A percentile compares a stretch with the other conserved stretches of the same genome.
These are phyloP conservation scores for Populus trichocarpa DNA, from an alignment of 441 rosid genomes.

Conservation along the genomic window DNA sequence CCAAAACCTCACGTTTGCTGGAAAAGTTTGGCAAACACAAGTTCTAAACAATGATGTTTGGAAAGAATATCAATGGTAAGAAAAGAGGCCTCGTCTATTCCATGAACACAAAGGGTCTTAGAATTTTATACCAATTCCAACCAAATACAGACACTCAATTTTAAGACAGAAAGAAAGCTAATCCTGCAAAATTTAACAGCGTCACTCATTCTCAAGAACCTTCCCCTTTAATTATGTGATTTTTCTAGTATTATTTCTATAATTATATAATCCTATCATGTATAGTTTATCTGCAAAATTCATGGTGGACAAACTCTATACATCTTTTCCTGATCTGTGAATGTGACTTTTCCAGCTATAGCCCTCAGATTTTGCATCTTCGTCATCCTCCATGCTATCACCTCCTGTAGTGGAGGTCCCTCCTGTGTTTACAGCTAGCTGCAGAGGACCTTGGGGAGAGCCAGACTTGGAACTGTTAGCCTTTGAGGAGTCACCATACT, in stretches of 20 bases:
- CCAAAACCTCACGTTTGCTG: slow-evolving; percentile 3
- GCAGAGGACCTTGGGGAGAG: slow-evolving; percentile 92
- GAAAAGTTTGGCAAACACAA: neutral
- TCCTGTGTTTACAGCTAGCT: slow-evolving; percentile 51
- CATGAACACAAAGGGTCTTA: slow-evolving; percentile 22
- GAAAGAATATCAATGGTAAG: neutral
- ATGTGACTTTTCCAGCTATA: slow-evolving; percentile 66
- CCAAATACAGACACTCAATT: slow-evolving; percentile 33
- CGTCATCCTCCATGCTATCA: slow-evolving; percentile 80
- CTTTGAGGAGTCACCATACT: slow-evolving; percentile 45
- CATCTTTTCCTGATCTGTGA: slow-evolving; percentile 43
- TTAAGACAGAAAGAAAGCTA: slow-evolving; percentile 36
- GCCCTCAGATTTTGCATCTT: slow-evolving; percentile 71
- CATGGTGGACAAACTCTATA: slow-evolving; percentile 51
- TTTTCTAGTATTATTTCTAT: slow-evolving; percentile 18
- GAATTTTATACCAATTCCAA: slow-evolving; percentile 25
- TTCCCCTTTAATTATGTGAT: slow-evolving; percentile 16
- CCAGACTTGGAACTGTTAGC: slow-evolving; percentile 56
- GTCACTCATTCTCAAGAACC: slow-evolving; percentile 27
- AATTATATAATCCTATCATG: slow-evolving; percentile 37
- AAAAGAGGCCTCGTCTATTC: slow-evolving; percentile 16
- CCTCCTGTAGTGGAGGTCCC: slow-evolving; percentile 63
- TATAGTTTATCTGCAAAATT: slow-evolving; percentile 58
- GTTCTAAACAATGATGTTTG: neutral
- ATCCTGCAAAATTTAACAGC: slow-evolving; percentile 54